Evolutionary conservation across 331 rosid genomes (phyloP), one percentile per base, ranked within the genome.

Genomic region (Acacia concinna): DNA sequence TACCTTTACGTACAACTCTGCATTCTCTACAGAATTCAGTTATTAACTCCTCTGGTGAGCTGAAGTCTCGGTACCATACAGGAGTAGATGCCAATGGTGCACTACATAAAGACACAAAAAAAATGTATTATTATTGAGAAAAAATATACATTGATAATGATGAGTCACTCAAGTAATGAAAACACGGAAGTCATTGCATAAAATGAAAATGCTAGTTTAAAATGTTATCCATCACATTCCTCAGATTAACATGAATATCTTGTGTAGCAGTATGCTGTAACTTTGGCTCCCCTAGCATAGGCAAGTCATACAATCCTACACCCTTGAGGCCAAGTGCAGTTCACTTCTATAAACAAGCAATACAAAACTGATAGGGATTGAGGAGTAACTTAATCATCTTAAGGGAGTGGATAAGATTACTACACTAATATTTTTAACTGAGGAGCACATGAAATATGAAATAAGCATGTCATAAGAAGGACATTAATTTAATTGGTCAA

Each of bases 11-110:
- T 69, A 94, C 97, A 84, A 94, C 87, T 87, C 98, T 84, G 89
- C 98, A 94, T 87, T 94, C 98, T 84, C 97, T 90, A 75, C 98
- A 94, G 88, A 94, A 94, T 73, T 94, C 97, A 80, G 97, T 90
- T 73, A 92, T 85, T 78, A 92, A 89, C 81, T 92, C 98, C 86
- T 95, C 96, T 9, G 97, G 81, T 40, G 98, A 90, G 87, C 82
- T 75, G 81, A 92, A 95, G 18, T 94, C 97, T 27, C 97, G 89
- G 18, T 89, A 87, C 97, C 98, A 92, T 23, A 95, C 88, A 64
- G 98, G 97, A 74, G 90, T 91, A 54, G 98, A 91, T 9, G 88
- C 84, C 89, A 95, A 81, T 34, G 98, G 97, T 35, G 98, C 98
- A 85, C 98, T 92, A 71, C 35, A 78, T 56, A 56, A 79, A 68